Evolutionary conservation across 23 red algal genomes (phyloP).

Genomic region (Rhodosorus marinus): DNA sequence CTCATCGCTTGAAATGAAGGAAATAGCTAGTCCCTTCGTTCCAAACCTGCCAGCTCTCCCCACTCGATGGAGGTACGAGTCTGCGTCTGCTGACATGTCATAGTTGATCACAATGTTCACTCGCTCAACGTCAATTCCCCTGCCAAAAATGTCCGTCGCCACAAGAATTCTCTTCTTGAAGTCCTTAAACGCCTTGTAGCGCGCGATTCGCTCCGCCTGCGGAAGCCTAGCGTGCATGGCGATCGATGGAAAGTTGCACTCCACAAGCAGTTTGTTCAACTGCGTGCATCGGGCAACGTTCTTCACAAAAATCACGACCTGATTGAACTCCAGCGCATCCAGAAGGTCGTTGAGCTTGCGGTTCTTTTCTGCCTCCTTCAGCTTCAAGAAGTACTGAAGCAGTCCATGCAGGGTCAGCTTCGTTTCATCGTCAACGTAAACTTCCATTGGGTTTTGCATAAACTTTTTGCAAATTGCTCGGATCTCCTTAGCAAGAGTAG

Average conservation of each 20-base stretch:
- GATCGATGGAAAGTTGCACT: conserved; percentile 93
- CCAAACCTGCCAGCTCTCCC: conserved; percentile 89
- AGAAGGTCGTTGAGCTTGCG: conserved; percentile 76
- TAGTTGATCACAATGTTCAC: conserved; percentile 99
- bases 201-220: conserved; percentile 78
- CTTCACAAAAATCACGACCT: conserved; percentile 97
- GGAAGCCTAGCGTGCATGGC: conserved; percentile 75
- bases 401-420: conserved; percentile 95
- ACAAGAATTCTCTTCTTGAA: conserved; percentile 89
- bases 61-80: conserved; percentile 84
- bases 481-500: conserved; percentile 68
- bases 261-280: conserved; percentile 75
- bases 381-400: conserved; percentile 78
- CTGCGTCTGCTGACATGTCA: conserved; percentile 64
- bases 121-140: conserved; percentile 87
- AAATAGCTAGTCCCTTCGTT: conserved; percentile 84
- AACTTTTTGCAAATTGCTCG: conserved; percentile 69
- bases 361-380: conserved; percentile 87
- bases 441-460: conserved; percentile 72
- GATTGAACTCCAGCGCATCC: conserved; percentile 94
- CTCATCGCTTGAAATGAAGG: conserved; percentile 56
- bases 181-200: conserved; percentile 95
- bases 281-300: conserved; percentile 49
- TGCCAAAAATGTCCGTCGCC: conserved; percentile 72
- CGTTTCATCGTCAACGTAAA: conserved; percentile 87